A percentile compares a stretch with the other conserved stretches of the same genome.
Evolutionary conservation across 177 flowering plant genomes (phyloP).

Genomic region (Vitis hybrid): DNA sequence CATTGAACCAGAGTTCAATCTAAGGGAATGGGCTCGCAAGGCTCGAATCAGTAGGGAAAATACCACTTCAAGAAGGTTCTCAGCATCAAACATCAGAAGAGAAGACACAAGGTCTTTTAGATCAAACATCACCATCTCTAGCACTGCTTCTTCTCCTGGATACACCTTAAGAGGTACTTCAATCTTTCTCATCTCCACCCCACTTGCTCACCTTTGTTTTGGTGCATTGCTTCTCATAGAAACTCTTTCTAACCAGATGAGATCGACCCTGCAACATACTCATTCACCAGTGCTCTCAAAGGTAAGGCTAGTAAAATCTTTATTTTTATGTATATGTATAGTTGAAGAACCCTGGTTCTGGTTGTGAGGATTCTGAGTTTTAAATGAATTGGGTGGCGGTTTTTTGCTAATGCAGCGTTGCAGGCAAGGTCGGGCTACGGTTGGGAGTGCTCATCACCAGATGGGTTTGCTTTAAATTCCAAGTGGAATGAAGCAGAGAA

Average conservation of each 20-base stretch:
- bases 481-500: constrained; percentile 96
- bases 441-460: constrained; percentile 77
- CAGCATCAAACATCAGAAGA: constrained; percentile 64
- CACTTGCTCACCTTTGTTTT: neutral
- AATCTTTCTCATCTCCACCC: neutral
- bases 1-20: constrained; percentile 50
- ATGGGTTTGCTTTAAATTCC: constrained; percentile 68
- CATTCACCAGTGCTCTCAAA: constrained; percentile 76
- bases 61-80: constrained; percentile 62
- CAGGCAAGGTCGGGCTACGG: constrained; percentile 56
- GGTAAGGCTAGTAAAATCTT: constrained; percentile 34
- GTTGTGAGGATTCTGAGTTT: neutral
- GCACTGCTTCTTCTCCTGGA: constrained; percentile 72
- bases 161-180: constrained; percentile 55
- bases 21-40: constrained; percentile 59
- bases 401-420: constrained; percentile 49
- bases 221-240: neutral
- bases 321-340: neutral
- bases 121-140: constrained; percentile 64
- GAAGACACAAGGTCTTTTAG: constrained; percentile 65
- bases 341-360: no score
- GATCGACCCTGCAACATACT: constrained; percentile 82
- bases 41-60: constrained; percentile 56
- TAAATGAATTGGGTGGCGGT: neutral
- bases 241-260: constrained; percentile 42